Base-by-base conservation (phyloP, 2,329 filamentous ascomycete species). In the Fonsecaea nubica region DNA sequence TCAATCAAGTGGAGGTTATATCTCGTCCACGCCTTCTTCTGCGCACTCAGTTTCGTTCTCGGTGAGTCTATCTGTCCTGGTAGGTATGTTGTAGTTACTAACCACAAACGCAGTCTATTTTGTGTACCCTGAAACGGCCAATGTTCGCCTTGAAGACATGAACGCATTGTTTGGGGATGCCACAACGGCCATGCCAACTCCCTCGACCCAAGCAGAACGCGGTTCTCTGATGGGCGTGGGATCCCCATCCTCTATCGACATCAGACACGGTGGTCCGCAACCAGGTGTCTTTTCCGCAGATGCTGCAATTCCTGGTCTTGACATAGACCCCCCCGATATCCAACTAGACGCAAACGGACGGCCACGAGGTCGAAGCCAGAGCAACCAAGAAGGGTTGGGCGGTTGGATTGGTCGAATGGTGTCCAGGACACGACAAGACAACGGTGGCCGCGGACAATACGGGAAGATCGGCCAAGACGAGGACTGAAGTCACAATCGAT, bases 101-200 rank as follows among this genome's bases (percentile, higher is more conserved):
- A 57, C 9, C 61, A 66, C 76, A 3, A 32, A 10, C 33, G 30
- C 70, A 97, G 95, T 99, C 7, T 99, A 94, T 80, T 98, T 98
- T 80, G 87, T 97, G 72, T 99, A 98, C 77, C 95, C 95, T 35
- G 95, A 99, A 80, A 99, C 95, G 0, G 95, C 93, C 72, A 96
- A 96, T 74, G 89, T 99, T 65, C 90, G 93, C 64, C 85, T 99
- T 58, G 95, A 99, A 80, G 95, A 99, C 73, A 99, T 99, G 95
- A 92, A 96, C 77, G 86, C 88, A 2, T 81, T 99, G 15, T 99
- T 99, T 75, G 95, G 95, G 71, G 95, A 99, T 78, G 92, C 93
- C 40, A 95, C 92, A 32, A 93, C 92, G 2, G 87, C 90, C 10
- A 89, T 92, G 80, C 87, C 88, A 4, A 97, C 94, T 0, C 93